These are phyloP conservation scores for Candida nanaspora DNA, from an alignment of 805 yeast genomes.

Conservation along the genomic window DNA sequence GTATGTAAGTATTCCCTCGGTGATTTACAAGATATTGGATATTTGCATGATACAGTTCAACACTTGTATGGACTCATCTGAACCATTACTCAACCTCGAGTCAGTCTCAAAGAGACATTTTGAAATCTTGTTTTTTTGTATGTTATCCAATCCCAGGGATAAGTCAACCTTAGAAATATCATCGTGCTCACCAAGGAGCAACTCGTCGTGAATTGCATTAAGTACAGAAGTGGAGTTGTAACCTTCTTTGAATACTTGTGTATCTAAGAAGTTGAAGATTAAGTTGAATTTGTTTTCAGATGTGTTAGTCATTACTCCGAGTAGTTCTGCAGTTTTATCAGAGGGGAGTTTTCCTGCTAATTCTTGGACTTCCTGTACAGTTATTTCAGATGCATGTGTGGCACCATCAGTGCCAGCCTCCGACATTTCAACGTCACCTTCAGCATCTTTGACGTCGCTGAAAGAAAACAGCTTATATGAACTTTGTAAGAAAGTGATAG, in stretches of 20 bases:
- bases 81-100: slow-evolving; percentile 68
- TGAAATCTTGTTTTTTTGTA: slow-evolving; percentile 60
- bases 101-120: slow-evolving; percentile 67
- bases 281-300: slow-evolving; percentile 15
- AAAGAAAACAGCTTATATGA: slow-evolving; percentile 50
- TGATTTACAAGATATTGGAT: slow-evolving; percentile 28
- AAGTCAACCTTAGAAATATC: slow-evolving; percentile 24
- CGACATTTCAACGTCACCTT: slow-evolving; percentile 27
- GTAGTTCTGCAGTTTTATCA: slow-evolving; percentile 9
- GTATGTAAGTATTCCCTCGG: too few species aligned
- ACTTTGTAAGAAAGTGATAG: slow-evolving; percentile 84
- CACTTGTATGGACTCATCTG: slow-evolving; percentile 82
- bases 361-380: slow-evolving; percentile 14
- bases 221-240: slow-evolving; percentile 24
- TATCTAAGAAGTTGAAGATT: slow-evolving; percentile 19
- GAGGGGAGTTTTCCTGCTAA: slow-evolving; percentile 27
- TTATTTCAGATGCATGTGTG: slow-evolving; percentile 3
- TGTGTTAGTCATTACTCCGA: slow-evolving; percentile 6
- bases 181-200: slow-evolving; percentile 16
- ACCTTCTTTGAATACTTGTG: slow-evolving; percentile 23
- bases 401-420: slow-evolving; percentile 11
- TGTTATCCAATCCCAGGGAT: slow-evolving; percentile 48
- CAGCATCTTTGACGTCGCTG: slow-evolving; percentile 12
- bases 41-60: slow-evolving; percentile 54
- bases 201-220: slow-evolving; percentile 23